A percentile compares a stretch with the other conserved stretches of the same genome.
Conservation (phyloP, 441 rosid species). For the Populus hybrid region DNA sequence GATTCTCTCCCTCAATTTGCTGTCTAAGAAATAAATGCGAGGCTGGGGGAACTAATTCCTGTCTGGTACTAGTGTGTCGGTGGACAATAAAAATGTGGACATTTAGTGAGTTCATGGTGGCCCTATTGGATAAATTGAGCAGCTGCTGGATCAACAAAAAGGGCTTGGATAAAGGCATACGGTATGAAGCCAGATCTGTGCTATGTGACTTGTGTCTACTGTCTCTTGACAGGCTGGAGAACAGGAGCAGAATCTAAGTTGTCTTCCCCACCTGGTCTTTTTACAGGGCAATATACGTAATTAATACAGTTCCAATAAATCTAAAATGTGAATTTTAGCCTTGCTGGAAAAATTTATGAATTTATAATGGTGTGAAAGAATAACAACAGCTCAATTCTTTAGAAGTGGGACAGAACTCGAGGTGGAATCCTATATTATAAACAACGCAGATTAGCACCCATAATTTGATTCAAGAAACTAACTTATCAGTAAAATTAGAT, state of each 20-base stretch:
- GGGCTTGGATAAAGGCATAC: not conserved
- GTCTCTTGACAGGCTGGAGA: conserved; percentile 25
- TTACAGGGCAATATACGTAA: not conserved
- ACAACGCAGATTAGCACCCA: not conserved
- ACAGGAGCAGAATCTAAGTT: conserved; percentile 11
- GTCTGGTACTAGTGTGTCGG: conserved; percentile 28
- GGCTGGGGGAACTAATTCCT: conserved; percentile 6
- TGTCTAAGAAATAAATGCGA: conserved; percentile 24
- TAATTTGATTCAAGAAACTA: not conserved
- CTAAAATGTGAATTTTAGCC: not conserved
- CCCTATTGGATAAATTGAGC: conserved; percentile 9
- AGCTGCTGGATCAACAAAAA: conserved; percentile 4
- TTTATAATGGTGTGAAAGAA: not conserved
- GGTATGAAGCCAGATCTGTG: conserved; percentile 21
- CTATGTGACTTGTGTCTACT: not conserved
- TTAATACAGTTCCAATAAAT: conserved; percentile 1
- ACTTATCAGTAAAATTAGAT: not conserved
- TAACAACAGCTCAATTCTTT: not conserved
- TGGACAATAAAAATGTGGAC: conserved; percentile 21
- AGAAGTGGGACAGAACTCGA: not conserved
- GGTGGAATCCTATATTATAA: not conserved
- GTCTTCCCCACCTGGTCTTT: conserved; percentile 17
- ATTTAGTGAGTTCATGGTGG: conserved; percentile 13
- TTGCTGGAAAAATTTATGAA: too few species aligned
- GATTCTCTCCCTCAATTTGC: conserved; percentile 9